phyloP scores from a whole-genome alignment of 169 alveolate species.

The Cystoisospora suis region DNA sequence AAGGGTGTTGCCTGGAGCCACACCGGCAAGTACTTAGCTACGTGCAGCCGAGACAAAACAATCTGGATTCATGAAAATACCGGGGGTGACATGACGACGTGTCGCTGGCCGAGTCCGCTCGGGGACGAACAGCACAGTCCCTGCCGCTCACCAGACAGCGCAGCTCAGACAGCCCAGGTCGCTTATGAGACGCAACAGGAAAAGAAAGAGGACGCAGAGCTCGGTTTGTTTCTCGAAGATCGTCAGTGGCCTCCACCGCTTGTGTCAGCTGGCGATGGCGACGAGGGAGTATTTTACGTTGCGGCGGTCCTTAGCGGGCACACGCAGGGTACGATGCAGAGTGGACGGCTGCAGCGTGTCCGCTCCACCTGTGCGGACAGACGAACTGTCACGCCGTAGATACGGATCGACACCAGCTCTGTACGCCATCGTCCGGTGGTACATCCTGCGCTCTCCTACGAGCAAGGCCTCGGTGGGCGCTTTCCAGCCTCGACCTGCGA shows the following conservation, averaged over 20 bases:
- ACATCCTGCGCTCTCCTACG: too few relatives aligned
- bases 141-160: too few relatives aligned
- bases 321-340: slow-evolving; percentile 56
- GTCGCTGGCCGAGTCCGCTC: background rate
- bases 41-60: slow-evolving; percentile 90
- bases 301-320: slow-evolving; percentile 63
- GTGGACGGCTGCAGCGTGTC: too few relatives aligned
- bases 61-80: slow-evolving; percentile 86
- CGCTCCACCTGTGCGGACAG: too few relatives aligned
- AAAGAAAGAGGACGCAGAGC: background rate
- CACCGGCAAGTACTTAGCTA: slow-evolving; percentile 82
- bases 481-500: too few relatives aligned
- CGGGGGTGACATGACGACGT: background rate
- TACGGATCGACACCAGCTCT: too few relatives aligned
- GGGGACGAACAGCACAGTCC: too few relatives aligned
- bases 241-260: background rate
- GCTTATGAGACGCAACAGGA: background rate
- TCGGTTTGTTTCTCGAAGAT: background rate
- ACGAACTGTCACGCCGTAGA: too few relatives aligned
- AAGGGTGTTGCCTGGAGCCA: slow-evolving; percentile 86
- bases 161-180: background rate
- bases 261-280: background rate
- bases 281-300: slow-evolving; percentile 36
- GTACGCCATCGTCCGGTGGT: too few relatives aligned
- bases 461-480: too few relatives aligned